Evolutionary conservation across 2,329 filamentous ascomycete genomes (phyloP).

Genomic region (Aciculosporium take): DNA sequence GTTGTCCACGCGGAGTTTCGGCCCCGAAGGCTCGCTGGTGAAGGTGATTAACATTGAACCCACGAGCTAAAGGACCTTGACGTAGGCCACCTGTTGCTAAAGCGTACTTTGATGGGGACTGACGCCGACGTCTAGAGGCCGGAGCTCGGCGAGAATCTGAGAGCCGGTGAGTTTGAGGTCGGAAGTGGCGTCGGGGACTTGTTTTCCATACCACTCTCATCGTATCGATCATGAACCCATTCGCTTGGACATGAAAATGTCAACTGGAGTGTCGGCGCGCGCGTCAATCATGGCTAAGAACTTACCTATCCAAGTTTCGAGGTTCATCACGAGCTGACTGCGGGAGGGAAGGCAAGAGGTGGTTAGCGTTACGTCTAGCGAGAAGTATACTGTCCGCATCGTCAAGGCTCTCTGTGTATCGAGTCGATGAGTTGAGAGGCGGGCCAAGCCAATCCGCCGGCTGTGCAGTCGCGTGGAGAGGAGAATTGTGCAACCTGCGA

Average conservation of each 20-base stretch:
- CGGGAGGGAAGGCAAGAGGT: constrained; percentile 23
- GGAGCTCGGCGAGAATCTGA: constrained; percentile 26
- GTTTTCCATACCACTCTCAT: constrained; percentile 47
- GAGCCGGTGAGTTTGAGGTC: constrained; percentile 11
- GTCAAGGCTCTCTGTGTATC: constrained; percentile 17
- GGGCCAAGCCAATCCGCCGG: constrained; percentile 16
- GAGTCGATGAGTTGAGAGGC: constrained; percentile 16
- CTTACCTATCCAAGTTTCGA: constrained; percentile 57
- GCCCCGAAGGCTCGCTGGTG: constrained; percentile 37
- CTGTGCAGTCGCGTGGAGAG: constrained; percentile 13
- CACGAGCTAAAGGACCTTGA: background rate
- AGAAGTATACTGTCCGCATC: constrained; percentile 14
- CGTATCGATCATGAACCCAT: constrained; percentile 88
- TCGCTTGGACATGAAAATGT: constrained; percentile 39
- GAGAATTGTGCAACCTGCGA: constrained; percentile 22
- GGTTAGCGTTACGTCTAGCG: constrained; percentile 21
- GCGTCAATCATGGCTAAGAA: constrained; percentile 6
- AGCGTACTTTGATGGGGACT: constrained; percentile 26
- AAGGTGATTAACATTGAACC: background rate
- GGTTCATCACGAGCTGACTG: constrained; percentile 49
- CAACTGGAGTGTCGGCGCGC: constrained; percentile 12
- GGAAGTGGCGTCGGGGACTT: background rate
- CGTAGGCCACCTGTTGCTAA: background rate
- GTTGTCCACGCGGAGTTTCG: constrained; percentile 74
- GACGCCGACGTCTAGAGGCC: constrained; percentile 28